Base-by-base conservation (phyloP, 2,329 filamentous ascomycete species). In the Fusarium virguliforme region DNA sequence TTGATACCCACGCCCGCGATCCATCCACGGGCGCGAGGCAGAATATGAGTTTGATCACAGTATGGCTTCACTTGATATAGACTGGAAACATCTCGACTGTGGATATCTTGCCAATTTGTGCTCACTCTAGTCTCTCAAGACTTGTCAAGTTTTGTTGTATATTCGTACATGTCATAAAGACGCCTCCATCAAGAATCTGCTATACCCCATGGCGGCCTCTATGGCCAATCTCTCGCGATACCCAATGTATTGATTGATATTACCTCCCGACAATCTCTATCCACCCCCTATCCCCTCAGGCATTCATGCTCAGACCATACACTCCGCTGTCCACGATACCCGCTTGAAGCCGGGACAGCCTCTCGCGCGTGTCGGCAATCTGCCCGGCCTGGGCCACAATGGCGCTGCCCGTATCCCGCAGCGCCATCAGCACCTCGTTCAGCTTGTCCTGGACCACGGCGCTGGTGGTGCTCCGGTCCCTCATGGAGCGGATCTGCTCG, bases 311-410 rank as follows among this genome's bases (percentile, higher is more conserved):
- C 71, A 78, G 72, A 12, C 75, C 73, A 61, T 82, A 82, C 10
- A 80, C 72, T 8, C 81, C 81, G 46, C 75, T 80, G 58, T 82
- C 79, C 30, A 83, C 59, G n/a, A 83, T 81, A 8, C 82, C 81
- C 13, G 81, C 81, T 66, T 84, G 82, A 38, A 84, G 73, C 41
- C 81, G 78, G 37, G 82, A 83, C 61, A 84, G 58, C 38, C 80
- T 76, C 75, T 84, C 82, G 40, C 82, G 78, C 12, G 81, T 83
- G 59, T 84, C 82, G 12, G 82, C 82, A 70, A 84, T 83, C 65
- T 81, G 80, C 4, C 82, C 82, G 1, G 82, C 82, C 67, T 83
- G 81, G 5, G 76, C 77, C 26, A 84, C 75, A 59, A 84, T 85
- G 10, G 80, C 80, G 37, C 78, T 80, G 35, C 80, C 79, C 62